These are phyloP conservation scores for Lichtheimia ornata DNA, from an alignment of 371 early-diverging fungal genomes.

Conservation along the genomic window DNA sequence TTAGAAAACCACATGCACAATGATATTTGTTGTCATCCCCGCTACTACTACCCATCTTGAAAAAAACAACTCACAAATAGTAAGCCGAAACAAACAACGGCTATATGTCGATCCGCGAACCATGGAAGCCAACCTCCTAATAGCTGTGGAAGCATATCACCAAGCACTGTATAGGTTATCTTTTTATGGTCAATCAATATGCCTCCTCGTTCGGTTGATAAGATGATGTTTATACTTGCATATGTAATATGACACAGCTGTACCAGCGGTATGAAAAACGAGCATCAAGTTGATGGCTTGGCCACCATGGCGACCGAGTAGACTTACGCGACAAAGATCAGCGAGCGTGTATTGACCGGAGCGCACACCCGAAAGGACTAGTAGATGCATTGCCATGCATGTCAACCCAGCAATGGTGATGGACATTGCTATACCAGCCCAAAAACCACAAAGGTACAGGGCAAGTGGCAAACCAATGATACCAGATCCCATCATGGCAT, in stretches of 20 bases:
- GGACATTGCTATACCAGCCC: conserved; percentile 48
- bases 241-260: conserved; percentile 53
- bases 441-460: conserved; percentile 53
- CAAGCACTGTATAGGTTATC: conserved; percentile 33
- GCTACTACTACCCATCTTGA: background rate
- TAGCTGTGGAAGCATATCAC: conserved; percentile 52
- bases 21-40: background rate
- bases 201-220: background rate
- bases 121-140: conserved; percentile 19
- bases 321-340: conserved; percentile 21
- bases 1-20: conserved; percentile 3
- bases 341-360: conserved; percentile 21
- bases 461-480: conserved; percentile 59
- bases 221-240: conserved; percentile 19
- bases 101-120: conserved; percentile 27
- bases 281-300: conserved; percentile 42
- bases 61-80: conserved; percentile 27
- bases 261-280: conserved; percentile 53
- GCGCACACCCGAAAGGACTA: conserved; percentile 47
- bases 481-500: conserved; percentile 64
- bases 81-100: conserved; percentile 42
- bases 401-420: conserved; percentile 42
- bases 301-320: conserved; percentile 42
- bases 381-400: conserved; percentile 47
- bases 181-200: background rate